Percentiles rank a stretch among this genome's conserved stretches.
These are phyloP conservation scores for Zalerion maritima DNA, from an alignment of 495 filamentous ascomycete species.

Conservation along the genomic window DNA sequence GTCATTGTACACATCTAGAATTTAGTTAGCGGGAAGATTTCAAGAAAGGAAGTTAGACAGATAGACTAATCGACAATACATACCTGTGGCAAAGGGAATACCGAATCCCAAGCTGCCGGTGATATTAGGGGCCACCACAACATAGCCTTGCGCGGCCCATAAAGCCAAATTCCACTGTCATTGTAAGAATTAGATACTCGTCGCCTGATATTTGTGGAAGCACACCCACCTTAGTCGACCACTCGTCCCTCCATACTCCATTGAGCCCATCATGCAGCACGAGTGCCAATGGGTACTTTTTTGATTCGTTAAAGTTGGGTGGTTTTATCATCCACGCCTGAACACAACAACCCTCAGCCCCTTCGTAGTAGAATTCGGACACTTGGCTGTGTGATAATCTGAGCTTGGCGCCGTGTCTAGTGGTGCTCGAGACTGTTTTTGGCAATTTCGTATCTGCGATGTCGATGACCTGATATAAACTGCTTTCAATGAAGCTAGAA, in stretches of 20 bases:
- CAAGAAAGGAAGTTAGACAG: neutral
- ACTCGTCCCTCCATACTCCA: conserved; percentile 10
- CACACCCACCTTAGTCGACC: conserved; percentile 10
- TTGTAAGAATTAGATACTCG: neutral
- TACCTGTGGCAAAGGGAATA: conserved; percentile 10
- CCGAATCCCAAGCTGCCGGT: conserved; percentile 16
- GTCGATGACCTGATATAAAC: conserved; percentile 12
- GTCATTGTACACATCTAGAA: conserved; percentile 3
- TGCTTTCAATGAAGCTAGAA: conserved; percentile 14
- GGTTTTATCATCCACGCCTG: conserved; percentile 19
- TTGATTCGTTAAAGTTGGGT: conserved; percentile 12
- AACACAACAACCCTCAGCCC: conserved; percentile 8
- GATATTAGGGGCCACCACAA: conserved; percentile 18
- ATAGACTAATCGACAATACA: conserved; percentile 2
- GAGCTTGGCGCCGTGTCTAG: conserved; percentile 11
- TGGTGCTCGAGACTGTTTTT: conserved; percentile 8
- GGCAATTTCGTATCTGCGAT: conserved; percentile 1
- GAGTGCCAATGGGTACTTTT: conserved; percentile 15
- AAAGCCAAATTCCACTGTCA: conserved; percentile 8
- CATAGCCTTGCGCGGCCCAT: conserved; percentile 19
- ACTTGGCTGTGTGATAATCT: conserved; percentile 13
- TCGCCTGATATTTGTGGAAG: neutral
- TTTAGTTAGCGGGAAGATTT: too few relatives aligned
- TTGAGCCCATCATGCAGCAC: conserved; percentile 11
- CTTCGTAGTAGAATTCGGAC: conserved; percentile 15